Percentiles rank a stretch among this genome's conserved stretches.
These are phyloP conservation scores for Panaeolus papilionaceus DNA, from an alignment of 768 basidiomycete genomes.

Conservation along the genomic window DNA sequence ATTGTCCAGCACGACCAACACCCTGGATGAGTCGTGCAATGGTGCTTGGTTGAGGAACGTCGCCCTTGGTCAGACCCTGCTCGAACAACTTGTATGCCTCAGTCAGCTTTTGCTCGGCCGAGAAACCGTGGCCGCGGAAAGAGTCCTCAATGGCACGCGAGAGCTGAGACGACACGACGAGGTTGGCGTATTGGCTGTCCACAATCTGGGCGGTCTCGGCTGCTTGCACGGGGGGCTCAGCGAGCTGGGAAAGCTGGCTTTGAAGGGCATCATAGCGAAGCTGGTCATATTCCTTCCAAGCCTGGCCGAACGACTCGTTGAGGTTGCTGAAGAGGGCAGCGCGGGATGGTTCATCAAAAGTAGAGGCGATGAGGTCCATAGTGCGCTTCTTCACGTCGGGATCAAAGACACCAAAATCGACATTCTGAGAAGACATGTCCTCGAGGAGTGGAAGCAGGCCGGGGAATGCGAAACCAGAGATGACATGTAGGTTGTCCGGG, in stretches of 20 bases:
- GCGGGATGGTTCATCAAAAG: slow-evolving; percentile 32
- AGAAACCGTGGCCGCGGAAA: slow-evolving; percentile 7
- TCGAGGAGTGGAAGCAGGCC: slow-evolving; percentile 49
- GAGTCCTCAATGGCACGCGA: slow-evolving; percentile 21
- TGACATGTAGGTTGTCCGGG: slow-evolving; percentile 24
- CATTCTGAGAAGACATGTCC: slow-evolving; percentile 39
- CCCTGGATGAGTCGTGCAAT: slow-evolving; percentile 70
- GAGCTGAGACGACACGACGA: slow-evolving; percentile 22
- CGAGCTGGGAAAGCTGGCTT: slow-evolving; percentile 24
- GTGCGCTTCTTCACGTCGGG: slow-evolving; percentile 28
- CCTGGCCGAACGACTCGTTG: slow-evolving; percentile 37
- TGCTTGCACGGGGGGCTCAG: slow-evolving; percentile 23
- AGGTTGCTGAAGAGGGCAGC: slow-evolving; percentile 34
- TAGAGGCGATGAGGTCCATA: slow-evolving; percentile 27
- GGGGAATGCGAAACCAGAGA: slow-evolving; percentile 39
- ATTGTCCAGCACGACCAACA: slow-evolving; percentile 67
- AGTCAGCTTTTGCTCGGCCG: not conserved
- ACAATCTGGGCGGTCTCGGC: slow-evolving; percentile 20
- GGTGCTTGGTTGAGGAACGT: slow-evolving; percentile 56
- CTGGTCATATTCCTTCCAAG: slow-evolving; percentile 30
- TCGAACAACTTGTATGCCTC: slow-evolving; percentile 58
- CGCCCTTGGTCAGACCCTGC: slow-evolving; percentile 45
- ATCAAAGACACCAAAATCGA: slow-evolving; percentile 39
- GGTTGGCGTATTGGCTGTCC: slow-evolving; percentile 17
- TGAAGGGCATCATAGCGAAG: slow-evolving; percentile 28